Conservation (phyloP, 2,329 filamentous ascomycete genomes). For the Aspergillus viridinutans region DNA sequence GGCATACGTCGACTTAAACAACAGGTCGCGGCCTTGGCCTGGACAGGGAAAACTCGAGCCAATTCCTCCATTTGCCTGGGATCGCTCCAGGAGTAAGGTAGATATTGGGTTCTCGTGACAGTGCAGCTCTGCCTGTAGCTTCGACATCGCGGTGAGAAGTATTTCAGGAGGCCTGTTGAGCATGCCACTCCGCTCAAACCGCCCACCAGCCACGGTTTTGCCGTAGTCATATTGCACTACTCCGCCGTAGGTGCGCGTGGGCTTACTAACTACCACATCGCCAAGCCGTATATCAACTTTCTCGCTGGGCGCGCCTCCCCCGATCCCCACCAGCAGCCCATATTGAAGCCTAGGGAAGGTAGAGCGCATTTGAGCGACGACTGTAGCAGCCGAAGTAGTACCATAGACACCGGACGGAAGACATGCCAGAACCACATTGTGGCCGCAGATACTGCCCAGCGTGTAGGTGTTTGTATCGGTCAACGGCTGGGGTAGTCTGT, state of each 20-base stretch:
- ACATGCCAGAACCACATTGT: constrained; percentile 7
- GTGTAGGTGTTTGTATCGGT: constrained; percentile 1
- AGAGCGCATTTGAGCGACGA: neutral
- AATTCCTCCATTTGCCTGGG: too few relatives aligned
- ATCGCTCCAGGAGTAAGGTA: too few relatives aligned
- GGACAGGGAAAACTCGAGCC: neutral
- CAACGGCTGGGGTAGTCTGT: neutral
- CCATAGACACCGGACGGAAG: constrained; percentile 4
- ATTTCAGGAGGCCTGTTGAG: constrained; percentile 11
- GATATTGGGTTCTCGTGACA: too few relatives aligned
- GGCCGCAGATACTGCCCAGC: neutral
- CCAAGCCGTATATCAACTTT: constrained; percentile 11
- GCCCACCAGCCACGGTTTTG: constrained; percentile 7
- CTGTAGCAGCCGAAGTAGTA: constrained; percentile 1
- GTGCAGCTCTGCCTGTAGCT: constrained; percentile 7
- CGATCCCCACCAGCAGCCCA: constrained; percentile 12
- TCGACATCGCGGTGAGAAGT: constrained; percentile 9
- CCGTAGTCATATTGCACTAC: constrained; percentile 21
- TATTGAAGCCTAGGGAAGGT: constrained; percentile 1
- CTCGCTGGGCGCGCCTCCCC: constrained; percentile 7
- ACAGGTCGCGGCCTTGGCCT: neutral
- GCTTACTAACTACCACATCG: constrained; percentile 13
- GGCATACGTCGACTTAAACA: neutral
- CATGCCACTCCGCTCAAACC: constrained; percentile 9
- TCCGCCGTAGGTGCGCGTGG: constrained; percentile 4